phyloP scores from a whole-genome alignment of 2,329 filamentous ascomycete genomes.

The Calonectria naviculata region DNA sequence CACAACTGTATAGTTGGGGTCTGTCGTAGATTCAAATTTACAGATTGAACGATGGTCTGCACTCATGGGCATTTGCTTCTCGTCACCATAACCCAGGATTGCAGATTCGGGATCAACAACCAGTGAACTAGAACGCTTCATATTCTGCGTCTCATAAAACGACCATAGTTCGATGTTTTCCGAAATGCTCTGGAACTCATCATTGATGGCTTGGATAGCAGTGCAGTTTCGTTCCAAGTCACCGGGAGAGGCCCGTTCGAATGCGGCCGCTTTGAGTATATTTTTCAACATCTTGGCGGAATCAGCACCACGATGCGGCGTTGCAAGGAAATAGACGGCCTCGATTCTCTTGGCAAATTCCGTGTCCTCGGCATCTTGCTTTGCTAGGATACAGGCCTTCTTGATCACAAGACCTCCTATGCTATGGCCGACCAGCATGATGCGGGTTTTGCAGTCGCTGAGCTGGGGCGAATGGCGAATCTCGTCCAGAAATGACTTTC shows the following conservation, averaged over 20 bases:
- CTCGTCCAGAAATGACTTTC: constrained; percentile 42
- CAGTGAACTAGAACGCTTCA: constrained; percentile 21
- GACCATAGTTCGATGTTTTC: constrained; percentile 51
- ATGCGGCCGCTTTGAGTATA: constrained; percentile 47
- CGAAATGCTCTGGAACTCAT: constrained; percentile 54
- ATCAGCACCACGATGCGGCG: constrained; percentile 55
- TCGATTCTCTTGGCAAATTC: constrained; percentile 42
- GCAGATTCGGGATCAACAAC: constrained; percentile 55
- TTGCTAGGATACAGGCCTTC: constrained; percentile 47
- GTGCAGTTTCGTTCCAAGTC: constrained; percentile 51
- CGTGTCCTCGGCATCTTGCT: constrained; percentile 43
- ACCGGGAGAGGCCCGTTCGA: constrained; percentile 46
- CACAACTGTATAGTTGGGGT: constrained; percentile 50
- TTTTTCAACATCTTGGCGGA: constrained; percentile 48
- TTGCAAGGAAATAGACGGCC: constrained; percentile 53
- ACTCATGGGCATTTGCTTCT: constrained; percentile 49
- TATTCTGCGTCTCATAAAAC: constrained; percentile 56
- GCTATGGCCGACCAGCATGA: constrained; percentile 58
- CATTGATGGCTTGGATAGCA: constrained; percentile 53
- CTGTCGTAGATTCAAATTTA: constrained; percentile 49
- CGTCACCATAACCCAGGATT: constrained; percentile 53
- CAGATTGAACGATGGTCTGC: constrained; percentile 56
- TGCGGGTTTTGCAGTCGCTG: constrained; percentile 33
- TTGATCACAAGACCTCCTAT: constrained; percentile 57
- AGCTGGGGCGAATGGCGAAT: constrained; percentile 39